phyloP scores from a whole-genome alignment of 306 rosid genomes.

The Phaseolus lunatus region DNA sequence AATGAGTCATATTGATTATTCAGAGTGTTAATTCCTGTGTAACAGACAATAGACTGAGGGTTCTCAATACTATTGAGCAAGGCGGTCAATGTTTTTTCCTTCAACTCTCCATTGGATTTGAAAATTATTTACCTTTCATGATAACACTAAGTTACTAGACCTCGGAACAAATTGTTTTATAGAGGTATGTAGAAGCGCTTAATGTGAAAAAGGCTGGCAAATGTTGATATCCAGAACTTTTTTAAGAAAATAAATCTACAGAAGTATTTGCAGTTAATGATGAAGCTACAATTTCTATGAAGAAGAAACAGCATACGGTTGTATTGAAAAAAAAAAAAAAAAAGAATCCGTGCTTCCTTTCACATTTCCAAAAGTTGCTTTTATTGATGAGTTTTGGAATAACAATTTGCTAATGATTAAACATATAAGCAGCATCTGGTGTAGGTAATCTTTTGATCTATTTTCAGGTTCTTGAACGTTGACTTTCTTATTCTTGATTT shows the following conservation, averaged over 20 bases:
- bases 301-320: background rate
- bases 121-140: slow-evolving; percentile 12
- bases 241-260: background rate
- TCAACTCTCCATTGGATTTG: slow-evolving; percentile 1
- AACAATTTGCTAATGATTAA: background rate
- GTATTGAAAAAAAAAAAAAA: background rate
- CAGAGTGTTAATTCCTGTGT: slow-evolving; percentile 18
- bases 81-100: background rate
- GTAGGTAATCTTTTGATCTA: slow-evolving; percentile 25
- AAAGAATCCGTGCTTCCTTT: background rate
- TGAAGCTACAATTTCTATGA: slow-evolving; percentile 4
- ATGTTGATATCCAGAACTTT: background rate
- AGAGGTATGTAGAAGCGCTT: background rate
- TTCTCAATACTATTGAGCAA: background rate
- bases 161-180: background rate
- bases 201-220: slow-evolving; percentile 21
- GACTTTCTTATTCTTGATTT: slow-evolving; percentile 28
- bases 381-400: slow-evolving; percentile 1
- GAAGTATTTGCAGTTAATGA: background rate
- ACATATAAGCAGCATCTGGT: background rate
- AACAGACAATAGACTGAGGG: slow-evolving; percentile 5
- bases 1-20: background rate
- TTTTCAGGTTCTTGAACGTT: slow-evolving; percentile 10
- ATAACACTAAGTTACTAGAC: background rate
- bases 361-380: slow-evolving; percentile 23